Evolutionary conservation across 768 basidiomycete species (phyloP).

Genomic region (Podaxis sp.): DNA sequence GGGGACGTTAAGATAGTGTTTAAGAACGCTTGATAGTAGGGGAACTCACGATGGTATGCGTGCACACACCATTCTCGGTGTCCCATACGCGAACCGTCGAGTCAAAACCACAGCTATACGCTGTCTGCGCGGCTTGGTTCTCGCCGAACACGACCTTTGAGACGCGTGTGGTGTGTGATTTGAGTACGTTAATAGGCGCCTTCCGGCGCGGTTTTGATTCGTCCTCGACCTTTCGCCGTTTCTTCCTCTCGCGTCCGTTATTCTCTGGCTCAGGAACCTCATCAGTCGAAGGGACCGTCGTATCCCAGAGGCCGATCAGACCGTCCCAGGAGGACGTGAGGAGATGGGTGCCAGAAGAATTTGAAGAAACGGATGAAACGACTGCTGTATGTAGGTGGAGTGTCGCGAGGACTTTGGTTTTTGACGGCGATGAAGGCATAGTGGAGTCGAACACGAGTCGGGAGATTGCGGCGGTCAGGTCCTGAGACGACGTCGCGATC

Average conservation of each 20-base stretch:
- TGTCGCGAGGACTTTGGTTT: slow-evolving; percentile 54
- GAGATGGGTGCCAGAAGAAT: slow-evolving; percentile 55
- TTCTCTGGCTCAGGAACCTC: slow-evolving; percentile 51
- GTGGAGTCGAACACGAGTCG: slow-evolving; percentile 25
- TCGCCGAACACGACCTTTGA: slow-evolving; percentile 61
- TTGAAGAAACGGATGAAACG: slow-evolving; percentile 66
- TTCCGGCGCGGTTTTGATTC: slow-evolving; percentile 48
- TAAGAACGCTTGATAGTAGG: background rate
- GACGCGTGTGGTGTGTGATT: slow-evolving; percentile 81
- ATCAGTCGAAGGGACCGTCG: slow-evolving; percentile 55
- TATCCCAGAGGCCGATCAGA: slow-evolving; percentile 81
- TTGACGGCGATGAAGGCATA: slow-evolving; percentile 12
- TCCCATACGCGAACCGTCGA: slow-evolving; percentile 92
- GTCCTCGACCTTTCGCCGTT: slow-evolving; percentile 60
- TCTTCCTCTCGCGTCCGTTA: slow-evolving; percentile 43
- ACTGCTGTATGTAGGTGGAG: slow-evolving; percentile 83
- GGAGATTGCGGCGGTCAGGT: slow-evolving; percentile 66
- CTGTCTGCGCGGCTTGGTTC: slow-evolving; percentile 30
- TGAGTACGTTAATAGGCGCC: slow-evolving; percentile 70
- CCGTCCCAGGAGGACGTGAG: slow-evolving; percentile 89
- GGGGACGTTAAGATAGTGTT: background rate
- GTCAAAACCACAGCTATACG: slow-evolving; percentile 84
- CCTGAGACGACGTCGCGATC: slow-evolving; percentile 75
- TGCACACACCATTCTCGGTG: slow-evolving; percentile 70
- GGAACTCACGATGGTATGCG: slow-evolving; percentile 61